Percentiles rank a stretch among this genome's conserved stretches.
Evolutionary conservation across 768 basidiomycete species (phyloP).

Genomic region (Lactarius vividus): DNA sequence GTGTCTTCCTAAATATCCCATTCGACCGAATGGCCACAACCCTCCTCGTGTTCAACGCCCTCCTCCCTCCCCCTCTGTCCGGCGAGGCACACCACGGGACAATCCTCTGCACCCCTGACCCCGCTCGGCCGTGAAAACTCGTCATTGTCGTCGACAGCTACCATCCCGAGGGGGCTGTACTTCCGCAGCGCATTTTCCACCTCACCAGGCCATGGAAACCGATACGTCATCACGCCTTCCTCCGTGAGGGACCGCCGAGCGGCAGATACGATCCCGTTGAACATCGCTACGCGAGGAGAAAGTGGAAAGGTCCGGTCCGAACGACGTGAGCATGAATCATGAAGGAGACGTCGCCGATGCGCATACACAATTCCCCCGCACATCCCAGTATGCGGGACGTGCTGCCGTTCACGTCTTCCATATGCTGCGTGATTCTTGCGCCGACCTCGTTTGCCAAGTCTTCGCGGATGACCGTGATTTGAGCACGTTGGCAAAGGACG

Average conservation of each 20-base stretch:
- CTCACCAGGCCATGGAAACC: slow-evolving; percentile 35
- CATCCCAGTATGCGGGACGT: no score
- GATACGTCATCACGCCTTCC: slow-evolving; percentile 47
- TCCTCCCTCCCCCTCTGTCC: slow-evolving; percentile 31
- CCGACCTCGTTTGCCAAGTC: no score
- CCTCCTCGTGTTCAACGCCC: slow-evolving; percentile 33
- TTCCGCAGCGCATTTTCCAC: slow-evolving; percentile 21
- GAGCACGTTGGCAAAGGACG: no score
- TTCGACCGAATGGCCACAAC: slow-evolving; percentile 40
- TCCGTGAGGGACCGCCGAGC: slow-evolving; percentile 41
- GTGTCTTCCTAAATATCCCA: slow-evolving; percentile 24
- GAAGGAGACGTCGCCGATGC: no score
- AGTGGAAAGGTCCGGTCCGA: no score
- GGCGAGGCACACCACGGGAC: slow-evolving; percentile 43
- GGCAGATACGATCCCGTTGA: no score
- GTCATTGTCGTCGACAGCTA: slow-evolving; percentile 31
- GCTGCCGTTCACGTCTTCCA: no score
- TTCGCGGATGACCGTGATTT: no score
- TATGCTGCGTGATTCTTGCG: no score
- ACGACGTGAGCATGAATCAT: no score
- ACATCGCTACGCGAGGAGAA: slow-evolving; percentile 38
- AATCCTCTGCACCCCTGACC: slow-evolving; percentile 22
- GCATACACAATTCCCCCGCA: no score
- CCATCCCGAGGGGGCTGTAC: slow-evolving; percentile 35
- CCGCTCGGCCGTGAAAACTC: slow-evolving; percentile 30